Evolutionary conservation across 345 rosid species (phyloP), one percentile per base, ranked within the genome.

Genomic region (Rhodamnia rubescens): DNA sequence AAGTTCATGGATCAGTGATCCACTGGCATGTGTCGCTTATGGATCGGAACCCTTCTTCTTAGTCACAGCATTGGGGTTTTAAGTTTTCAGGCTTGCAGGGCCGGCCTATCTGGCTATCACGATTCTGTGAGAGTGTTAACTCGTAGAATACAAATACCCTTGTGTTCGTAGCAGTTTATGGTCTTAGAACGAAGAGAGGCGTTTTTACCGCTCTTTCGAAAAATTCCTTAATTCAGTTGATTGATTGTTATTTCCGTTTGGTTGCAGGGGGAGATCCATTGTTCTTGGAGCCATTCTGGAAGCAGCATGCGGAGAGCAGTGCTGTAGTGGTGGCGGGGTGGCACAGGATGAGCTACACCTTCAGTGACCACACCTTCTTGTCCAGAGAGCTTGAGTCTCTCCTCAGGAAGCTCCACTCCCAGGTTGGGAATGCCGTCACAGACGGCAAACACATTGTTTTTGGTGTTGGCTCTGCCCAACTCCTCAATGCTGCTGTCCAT

Each of bases 381-480:
- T 92, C 90, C 1, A 21, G 47, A 49, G 89, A 91, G 84, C 94
- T 95, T 16, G 92, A 91, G 44, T 90, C 49, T 29, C 87, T 56
- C 81, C 92, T 94, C 86, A 90, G 92, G 11, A 86, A 88, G 47
- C 83, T 94, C 32, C 98, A 95, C 82, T 69, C 85, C 56, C 11
- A 55, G 32, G 91, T 92, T 12, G 95, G 96, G 83, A 93, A 93
- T 61, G 95, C 97, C 51, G 86, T 89, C 10, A 89, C 96, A 7
- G 87, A 91, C 1, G 88, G 91, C 53, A 92, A 88, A 87, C 93
- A 57, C 44, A 74, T 94, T 10, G 5, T 92, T 21, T 93, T 92
- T 53, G 98, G 98, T n/a, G 89, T 86, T 14, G 98, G 98, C 58
- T 89, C 93, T 5, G 94, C 95, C 58, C 95, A 94, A 27, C 90